phyloP scores from a whole-genome alignment of 169 alveolate genomes.

The Eimeria acervulina region DNA sequence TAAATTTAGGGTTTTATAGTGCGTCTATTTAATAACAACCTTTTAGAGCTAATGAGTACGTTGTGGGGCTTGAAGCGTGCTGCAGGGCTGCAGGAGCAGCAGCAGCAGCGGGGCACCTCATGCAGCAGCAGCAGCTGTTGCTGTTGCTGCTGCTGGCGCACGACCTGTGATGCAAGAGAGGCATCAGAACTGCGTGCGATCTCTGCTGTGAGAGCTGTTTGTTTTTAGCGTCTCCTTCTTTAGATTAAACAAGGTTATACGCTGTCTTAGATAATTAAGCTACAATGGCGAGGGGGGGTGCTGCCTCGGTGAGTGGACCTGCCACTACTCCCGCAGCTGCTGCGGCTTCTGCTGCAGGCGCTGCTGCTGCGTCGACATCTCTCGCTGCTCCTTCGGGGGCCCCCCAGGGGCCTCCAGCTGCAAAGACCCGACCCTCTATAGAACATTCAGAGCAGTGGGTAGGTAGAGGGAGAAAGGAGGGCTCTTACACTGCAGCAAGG shows the following conservation, averaged over 20 bases:
- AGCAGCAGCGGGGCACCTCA: constrained; percentile 73
- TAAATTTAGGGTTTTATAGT: background rate
- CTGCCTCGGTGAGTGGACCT: constrained; percentile 64
- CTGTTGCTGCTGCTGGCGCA: constrained; percentile 35
- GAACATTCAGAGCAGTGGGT: constrained; percentile 32
- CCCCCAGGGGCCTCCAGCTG: constrained; percentile 46
- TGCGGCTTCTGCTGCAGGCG: background rate
- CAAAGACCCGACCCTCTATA: constrained; percentile 23
- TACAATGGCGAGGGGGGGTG: constrained; percentile 75
- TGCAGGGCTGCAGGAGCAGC: constrained; percentile 42
- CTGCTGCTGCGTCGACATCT: constrained; percentile 25
- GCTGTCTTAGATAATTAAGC: constrained; percentile 10
- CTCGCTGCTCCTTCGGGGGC: constrained; percentile 7
- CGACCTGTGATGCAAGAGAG: background rate
- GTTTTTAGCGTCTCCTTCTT: constrained; percentile 1
- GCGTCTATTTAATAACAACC: background rate
- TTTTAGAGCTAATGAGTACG: background rate
- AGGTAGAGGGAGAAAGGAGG: constrained; percentile 26
- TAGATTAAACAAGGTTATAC: constrained; percentile 35
- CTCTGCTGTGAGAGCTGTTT: constrained; percentile 3
- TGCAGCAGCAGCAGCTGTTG: constrained; percentile 42
- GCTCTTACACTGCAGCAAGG: constrained; percentile 16
- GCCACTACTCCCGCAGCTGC: constrained; percentile 48
- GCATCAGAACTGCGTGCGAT: constrained; percentile 41
- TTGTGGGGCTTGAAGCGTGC: constrained; percentile 1